phyloP scores from a whole-genome alignment of 2,329 filamentous ascomycete species.

The Aspergillus sp. region DNA sequence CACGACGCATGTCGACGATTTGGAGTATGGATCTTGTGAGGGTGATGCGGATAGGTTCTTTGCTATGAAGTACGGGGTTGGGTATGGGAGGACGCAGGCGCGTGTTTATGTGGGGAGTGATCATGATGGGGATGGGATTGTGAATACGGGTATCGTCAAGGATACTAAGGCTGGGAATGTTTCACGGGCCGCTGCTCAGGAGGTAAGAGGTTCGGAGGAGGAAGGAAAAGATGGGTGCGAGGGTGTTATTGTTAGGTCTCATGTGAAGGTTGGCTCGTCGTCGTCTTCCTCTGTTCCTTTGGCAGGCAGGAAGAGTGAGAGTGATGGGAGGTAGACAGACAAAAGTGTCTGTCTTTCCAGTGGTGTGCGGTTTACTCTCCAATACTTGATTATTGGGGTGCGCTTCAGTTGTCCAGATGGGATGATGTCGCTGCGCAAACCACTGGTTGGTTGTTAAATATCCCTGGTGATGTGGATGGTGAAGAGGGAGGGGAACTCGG shows the following conservation, averaged over 20 bases:
- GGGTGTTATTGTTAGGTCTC: background rate
- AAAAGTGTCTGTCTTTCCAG: background rate
- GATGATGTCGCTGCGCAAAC: background rate
- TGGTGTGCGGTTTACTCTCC: no score
- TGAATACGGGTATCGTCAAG: background rate
- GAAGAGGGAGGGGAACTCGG: background rate
- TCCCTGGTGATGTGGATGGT: background rate
- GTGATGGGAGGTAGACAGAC: background rate
- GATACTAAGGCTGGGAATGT: background rate
- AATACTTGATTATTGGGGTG: no score
- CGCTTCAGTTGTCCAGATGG: no score
- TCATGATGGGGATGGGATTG: background rate
- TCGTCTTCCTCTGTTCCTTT: background rate
- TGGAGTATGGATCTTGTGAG: conserved; percentile 24
- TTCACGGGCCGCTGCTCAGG: background rate
- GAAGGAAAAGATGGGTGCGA: background rate
- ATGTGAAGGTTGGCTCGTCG: background rate
- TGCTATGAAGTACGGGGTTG: conserved; percentile 15
- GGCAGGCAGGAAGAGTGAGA: background rate
- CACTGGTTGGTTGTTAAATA: background rate
- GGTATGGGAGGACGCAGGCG: background rate
- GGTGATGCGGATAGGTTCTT: conserved; percentile 25
- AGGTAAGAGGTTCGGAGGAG: background rate
- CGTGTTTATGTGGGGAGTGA: background rate
- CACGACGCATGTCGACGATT: conserved; percentile 26